These are phyloP conservation scores for Diospyros kaki DNA, from an alignment of 148 eudicot species.

Conservation along the genomic window DNA sequence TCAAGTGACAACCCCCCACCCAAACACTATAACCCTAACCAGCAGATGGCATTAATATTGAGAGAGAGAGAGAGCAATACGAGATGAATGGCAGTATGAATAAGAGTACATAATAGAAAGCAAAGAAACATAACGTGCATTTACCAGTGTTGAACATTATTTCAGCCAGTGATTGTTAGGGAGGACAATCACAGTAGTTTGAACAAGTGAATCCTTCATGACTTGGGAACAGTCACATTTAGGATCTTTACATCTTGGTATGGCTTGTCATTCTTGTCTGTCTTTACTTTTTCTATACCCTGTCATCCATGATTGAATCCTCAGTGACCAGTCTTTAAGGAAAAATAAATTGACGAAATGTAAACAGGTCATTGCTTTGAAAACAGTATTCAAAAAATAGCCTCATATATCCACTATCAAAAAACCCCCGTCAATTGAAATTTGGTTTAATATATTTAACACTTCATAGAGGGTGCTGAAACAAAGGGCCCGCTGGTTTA, in stretches of 20 bases:
- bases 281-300: slow-evolving; percentile 95
- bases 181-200: neutral
- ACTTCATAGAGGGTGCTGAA: no score
- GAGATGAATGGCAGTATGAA: no score
- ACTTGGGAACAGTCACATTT: slow-evolving; percentile 95
- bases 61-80: no score
- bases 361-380: neutral
- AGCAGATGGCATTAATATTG: no score
- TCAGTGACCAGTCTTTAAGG: neutral
- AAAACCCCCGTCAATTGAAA: no score
- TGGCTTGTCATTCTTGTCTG: slow-evolving; percentile 86
- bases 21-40: no score
- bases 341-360: no score
- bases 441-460: no score
- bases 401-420: no score
- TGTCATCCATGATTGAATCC: slow-evolving; percentile 21
- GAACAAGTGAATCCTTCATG: slow-evolving; percentile 15
- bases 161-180: neutral
- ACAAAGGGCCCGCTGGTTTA: no score
- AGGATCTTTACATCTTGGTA: slow-evolving; percentile 94
- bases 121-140: neutral
- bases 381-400: neutral
- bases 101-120: no score
- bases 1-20: no score
- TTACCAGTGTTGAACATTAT: neutral